Conservation (phyloP, 2,329 filamentous ascomycete genomes). For the Chaetomium olivaceum region DNA sequence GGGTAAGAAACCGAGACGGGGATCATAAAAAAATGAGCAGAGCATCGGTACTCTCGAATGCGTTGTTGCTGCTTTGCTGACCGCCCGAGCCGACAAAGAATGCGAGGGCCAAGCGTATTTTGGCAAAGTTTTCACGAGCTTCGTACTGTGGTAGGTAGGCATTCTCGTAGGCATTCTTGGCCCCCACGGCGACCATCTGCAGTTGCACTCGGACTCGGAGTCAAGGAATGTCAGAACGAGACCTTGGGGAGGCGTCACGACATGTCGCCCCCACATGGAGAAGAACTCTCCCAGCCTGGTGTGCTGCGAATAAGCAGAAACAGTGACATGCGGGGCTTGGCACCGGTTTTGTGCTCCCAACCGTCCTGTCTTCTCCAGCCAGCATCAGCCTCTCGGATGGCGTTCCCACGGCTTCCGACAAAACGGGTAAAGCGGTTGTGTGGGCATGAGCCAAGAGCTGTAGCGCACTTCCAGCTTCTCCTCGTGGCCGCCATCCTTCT, state of each 20-base stretch:
- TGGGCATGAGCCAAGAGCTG: not conserved
- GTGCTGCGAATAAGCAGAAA: not conserved
- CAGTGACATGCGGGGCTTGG: slow-evolving; percentile 8
- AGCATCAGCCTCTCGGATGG: slow-evolving; percentile 9
- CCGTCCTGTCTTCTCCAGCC: not conserved
- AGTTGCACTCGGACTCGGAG: not conserved
- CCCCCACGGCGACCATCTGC: not conserved
- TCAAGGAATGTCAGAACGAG: not conserved
- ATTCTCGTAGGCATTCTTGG: not conserved
- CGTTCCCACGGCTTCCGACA: slow-evolving; percentile 7
- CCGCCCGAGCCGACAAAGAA: not conserved
- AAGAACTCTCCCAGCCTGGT: not conserved
- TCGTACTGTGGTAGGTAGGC: too few species aligned
- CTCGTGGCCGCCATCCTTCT: not conserved
- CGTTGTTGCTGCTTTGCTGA: not conserved
- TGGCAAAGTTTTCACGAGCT: too few species aligned
- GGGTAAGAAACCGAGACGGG: not conserved
- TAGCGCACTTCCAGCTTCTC: not conserved
- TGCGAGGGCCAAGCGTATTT: not conserved
- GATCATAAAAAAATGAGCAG: not conserved
- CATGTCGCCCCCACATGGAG: not conserved
- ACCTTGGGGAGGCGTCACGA: not conserved
- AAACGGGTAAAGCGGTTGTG: not conserved
- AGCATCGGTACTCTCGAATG: not conserved
- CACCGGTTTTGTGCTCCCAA: slow-evolving; percentile 3